Base-by-base conservation (phyloP, 192 early-diverging fungal species). In the Kickxella alabastrina region DNA sequence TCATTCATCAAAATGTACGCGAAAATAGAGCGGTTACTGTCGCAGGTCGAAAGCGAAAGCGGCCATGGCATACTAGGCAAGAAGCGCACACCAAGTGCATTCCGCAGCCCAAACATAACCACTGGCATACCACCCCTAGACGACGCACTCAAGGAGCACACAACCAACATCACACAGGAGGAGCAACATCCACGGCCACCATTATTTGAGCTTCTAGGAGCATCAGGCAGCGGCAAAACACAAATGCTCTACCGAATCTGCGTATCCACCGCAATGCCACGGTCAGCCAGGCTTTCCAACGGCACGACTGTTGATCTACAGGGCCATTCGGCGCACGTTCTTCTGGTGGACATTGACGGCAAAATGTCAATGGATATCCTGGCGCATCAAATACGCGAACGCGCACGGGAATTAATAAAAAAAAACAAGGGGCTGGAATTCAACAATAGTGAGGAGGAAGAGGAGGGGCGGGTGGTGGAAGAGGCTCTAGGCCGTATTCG, bases 211-310 rank as follows among this genome's bases (percentile, higher is more conserved):
- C 63, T 62, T 3, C 46, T 57, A 10, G 71, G 71, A 1, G 17
- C 26, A 18, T 40, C 71, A 4, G 71, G 59, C 31, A 67, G 71
- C 39, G 71, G 71, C 46, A 74, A 74, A 28, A 74, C 59, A 1
- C 71, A 74, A 17, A 28, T 43, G 15, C 43, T 66, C 12, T 65
- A 57, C 31, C 63, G 53, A 35, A 62, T 74, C 10, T 59, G 64
- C 39, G 54, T 59, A 13, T 43, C 26, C 7, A 10, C n/a, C 0
- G 55, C 71, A 1, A 18, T 57, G 53, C 31, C 60, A 3, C 17
- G 6, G 14, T 8, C 36, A 9, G 10, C 4, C 12, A 12, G 28
- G 22, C 15, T 35, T 25, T 1, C 19, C 7, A 28, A 35, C n/a
- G 45, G 25, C 14, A 1, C 2, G 13, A 39, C 35, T 6, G 37